Evolutionary conservation across 257 asterid species (phyloP).

Genomic region (Gynochthodes officinalis): DNA sequence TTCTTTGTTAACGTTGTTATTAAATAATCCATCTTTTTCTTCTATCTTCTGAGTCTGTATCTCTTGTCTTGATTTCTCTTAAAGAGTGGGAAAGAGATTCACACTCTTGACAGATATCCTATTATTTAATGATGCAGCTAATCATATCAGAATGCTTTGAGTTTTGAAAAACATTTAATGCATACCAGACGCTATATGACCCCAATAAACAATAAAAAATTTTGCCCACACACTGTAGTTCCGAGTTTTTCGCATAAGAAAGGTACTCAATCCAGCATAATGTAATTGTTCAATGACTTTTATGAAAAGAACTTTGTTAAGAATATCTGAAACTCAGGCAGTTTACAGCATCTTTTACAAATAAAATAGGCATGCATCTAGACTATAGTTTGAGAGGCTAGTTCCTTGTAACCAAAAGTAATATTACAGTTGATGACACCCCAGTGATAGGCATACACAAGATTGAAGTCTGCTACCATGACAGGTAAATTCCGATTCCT

Average conservation of each 20-base stretch:
- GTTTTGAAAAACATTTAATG: not conserved
- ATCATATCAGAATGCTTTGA: not conserved
- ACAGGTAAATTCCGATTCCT: not conserved
- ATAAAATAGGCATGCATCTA: not conserved
- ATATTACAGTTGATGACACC: too few relatives aligned
- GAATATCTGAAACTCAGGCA: not conserved
- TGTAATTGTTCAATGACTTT: not conserved
- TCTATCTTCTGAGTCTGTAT: not conserved
- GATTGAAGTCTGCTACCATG: not conserved
- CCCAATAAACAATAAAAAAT: not conserved
- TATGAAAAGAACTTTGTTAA: not conserved
- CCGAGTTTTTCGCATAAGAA: not conserved
- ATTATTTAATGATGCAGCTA: not conserved
- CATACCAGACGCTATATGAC: not conserved
- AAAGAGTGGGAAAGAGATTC: not conserved
- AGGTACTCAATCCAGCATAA: not conserved
- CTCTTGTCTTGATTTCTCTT: not conserved
- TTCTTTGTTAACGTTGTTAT: conserved; percentile 60
- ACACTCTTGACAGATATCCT: not conserved
- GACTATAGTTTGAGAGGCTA: not conserved
- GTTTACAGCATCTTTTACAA: not conserved
- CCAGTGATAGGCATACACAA: not conserved
- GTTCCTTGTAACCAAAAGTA: not conserved
- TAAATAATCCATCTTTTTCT: conserved; percentile 55
- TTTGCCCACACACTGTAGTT: not conserved